Evolutionary conservation across 495 filamentous ascomycete species (phyloP).

Genomic region (Aspergillus bertholletiae): DNA sequence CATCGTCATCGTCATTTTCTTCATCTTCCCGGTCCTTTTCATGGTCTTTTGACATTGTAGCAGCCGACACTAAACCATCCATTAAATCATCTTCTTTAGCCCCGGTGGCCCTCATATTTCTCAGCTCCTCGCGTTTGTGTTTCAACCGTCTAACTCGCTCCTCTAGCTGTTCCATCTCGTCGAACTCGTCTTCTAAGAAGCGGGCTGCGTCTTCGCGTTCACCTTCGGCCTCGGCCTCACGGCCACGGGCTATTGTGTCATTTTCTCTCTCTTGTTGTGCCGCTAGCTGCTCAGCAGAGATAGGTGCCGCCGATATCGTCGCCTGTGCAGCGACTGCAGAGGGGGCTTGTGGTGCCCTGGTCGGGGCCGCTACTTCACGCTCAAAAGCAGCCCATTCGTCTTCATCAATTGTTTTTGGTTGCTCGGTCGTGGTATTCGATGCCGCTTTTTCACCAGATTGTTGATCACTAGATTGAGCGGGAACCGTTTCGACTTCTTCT

Average conservation of each 20-base stretch:
- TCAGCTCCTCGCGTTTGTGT: constrained; percentile 62
- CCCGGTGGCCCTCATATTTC: constrained; percentile 36
- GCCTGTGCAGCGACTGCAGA: constrained; percentile 31
- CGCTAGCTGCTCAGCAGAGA: constrained; percentile 70
- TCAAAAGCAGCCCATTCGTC: constrained; percentile 91
- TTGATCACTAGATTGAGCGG: constrained; percentile 6
- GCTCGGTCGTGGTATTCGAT: constrained; percentile 9
- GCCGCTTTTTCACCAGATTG: constrained; percentile 14
- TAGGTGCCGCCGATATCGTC: constrained; percentile 64
- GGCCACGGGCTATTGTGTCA: constrained; percentile 35
- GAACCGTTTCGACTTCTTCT: constrained; percentile 12
- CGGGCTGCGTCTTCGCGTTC: constrained; percentile 84
- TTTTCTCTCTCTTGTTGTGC: constrained; percentile 59
- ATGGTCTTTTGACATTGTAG: constrained; percentile 14
- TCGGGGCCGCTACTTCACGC: constrained; percentile 68
- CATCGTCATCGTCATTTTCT: constrained; percentile 57
- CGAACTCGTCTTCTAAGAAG: constrained; percentile 82
- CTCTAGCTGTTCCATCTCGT: constrained; percentile 91
- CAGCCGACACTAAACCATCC: constrained; percentile 6
- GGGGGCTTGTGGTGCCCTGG: constrained; percentile 30
- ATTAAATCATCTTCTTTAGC: constrained; percentile 33
- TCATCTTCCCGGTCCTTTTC: constrained; percentile 35
- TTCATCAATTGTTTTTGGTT: constrained; percentile 56
- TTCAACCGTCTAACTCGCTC: constrained; percentile 72
- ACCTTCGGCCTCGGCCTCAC: constrained; percentile 66